Base-by-base conservation (phyloP, 768 basidiomycete genomes). In the Tylopilus balloui region DNA sequence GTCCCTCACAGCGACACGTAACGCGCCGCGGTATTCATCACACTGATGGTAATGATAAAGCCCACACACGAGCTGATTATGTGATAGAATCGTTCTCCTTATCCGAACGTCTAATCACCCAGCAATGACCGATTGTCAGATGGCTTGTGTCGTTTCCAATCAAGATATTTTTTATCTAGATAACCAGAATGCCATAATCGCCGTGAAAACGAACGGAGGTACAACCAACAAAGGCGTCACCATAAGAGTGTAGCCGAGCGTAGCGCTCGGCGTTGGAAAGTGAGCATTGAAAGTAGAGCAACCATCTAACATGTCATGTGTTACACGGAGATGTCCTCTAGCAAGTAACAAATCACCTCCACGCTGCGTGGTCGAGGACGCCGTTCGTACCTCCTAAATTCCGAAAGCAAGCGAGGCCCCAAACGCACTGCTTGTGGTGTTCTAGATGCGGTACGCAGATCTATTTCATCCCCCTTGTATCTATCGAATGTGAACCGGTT, bases 201-300 rank as follows among this genome's bases (percentile, higher is more conserved):
- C 78, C 3, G 85, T 75, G 58, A 84, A 79, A 6, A 73, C 65
- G 72, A 80, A 90, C 15, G 88, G 88, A 8, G 88, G 90, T 8
- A 84, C 88, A 61, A 86, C 88, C 50, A 92, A 75, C 42, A 88
- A 61, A 10, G 89, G 72, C 3, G 85, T 83, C 32, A 81, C 70
- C 3, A 84, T 86, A 25, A 72, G 67, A 53, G 69, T 72, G 65
- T 74, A 86, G 12, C 84, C 84, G 63, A 93, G 72, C 6, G 89
- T 92, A 14, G 76, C 78, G 32, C 77, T 81, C 49, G 92, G 69
- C 1, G 89, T 88, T 20, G 84, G 87, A 71, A 90, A 91, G 66
- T 82, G 88, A n/a, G 81, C 83, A 63, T 86, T 85, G 76, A 91
- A 91, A 10, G 51, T 71, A 75, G 59, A 77, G 78, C 6, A 79